Percentiles rank a stretch among this genome's conserved stretches.
Conservation (phyloP, 2,329 filamentous ascomycete genomes). For the Myriosclerotinia scirpicola region DNA sequence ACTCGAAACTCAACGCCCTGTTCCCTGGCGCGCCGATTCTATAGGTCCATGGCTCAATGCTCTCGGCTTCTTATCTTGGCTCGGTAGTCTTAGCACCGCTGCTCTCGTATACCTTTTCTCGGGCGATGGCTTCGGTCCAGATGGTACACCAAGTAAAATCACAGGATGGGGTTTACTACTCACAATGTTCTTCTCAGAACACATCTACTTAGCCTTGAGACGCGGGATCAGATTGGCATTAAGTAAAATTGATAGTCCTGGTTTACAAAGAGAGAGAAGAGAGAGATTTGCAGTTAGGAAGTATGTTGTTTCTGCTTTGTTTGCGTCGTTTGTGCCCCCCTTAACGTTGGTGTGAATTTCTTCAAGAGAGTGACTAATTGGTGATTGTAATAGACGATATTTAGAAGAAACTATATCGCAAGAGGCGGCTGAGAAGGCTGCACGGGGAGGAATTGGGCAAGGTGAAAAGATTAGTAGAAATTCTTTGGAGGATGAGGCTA, state of each 20-base stretch:
- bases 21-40: slow-evolving; percentile 85
- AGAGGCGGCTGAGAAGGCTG: slow-evolving; percentile 51
- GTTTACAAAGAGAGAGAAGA: slow-evolving; percentile 78
- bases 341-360: background rate
- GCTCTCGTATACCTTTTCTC: slow-evolving; percentile 90
- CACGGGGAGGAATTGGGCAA: slow-evolving; percentile 49
- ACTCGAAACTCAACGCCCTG: slow-evolving; percentile 81
- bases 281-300: slow-evolving; percentile 81
- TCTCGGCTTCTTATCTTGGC: slow-evolving; percentile 87
- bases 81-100: slow-evolving; percentile 83
- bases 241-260: slow-evolving; percentile 79
- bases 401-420: slow-evolving; percentile 70
- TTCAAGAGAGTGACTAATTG: background rate
- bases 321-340: slow-evolving; percentile 9
- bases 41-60: slow-evolving; percentile 92
- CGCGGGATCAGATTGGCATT: slow-evolving; percentile 71
- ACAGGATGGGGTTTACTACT: slow-evolving; percentile 79
- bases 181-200: slow-evolving; percentile 81
- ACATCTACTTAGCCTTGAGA: slow-evolving; percentile 80
- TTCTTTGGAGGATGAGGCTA: slow-evolving; percentile 63
- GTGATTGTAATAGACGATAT: slow-evolving; percentile 33
- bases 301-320: slow-evolving; percentile 48
- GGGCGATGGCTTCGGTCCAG: slow-evolving; percentile 62
- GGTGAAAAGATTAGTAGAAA: slow-evolving; percentile 64
- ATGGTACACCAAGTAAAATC: slow-evolving; percentile 68